phyloP scores from a whole-genome alignment of 2,329 filamentous ascomycete genomes.

The Chaetomium sp. region DNA sequence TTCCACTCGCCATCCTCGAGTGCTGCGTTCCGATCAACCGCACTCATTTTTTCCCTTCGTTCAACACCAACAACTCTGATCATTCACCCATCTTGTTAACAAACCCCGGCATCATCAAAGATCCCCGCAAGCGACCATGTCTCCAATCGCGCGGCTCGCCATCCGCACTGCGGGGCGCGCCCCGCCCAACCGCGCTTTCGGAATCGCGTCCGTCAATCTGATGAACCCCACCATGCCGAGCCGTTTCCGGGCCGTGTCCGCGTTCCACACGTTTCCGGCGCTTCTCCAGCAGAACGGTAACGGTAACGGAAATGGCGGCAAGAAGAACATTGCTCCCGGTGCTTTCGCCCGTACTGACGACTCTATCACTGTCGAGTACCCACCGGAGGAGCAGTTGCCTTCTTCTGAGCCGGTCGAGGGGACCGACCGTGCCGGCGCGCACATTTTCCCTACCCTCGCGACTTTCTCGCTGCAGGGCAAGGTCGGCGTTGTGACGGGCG shows the following conservation, averaged over 20 bases:
- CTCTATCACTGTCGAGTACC: constrained; percentile 71
- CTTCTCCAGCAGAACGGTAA: neutral
- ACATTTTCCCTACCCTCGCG: constrained; percentile 78
- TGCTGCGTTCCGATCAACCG: too few relatives aligned
- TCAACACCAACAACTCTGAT: neutral
- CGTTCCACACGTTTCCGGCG: constrained; percentile 6
- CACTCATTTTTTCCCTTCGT: neutral
- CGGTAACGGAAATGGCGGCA: neutral
- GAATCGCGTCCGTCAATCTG: neutral
- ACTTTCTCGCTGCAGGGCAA: constrained; percentile 81
- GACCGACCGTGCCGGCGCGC: constrained; percentile 58
- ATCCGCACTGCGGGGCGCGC: neutral
- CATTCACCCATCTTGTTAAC: neutral
- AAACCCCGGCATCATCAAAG: neutral
- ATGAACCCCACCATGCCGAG: neutral
- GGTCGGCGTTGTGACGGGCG: constrained; percentile 81
- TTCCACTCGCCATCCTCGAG: too few relatives aligned
- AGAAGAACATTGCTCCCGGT: constrained; percentile 33
- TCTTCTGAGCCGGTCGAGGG: constrained; percentile 64
- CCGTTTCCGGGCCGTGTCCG: constrained; percentile 2
- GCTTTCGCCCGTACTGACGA: constrained; percentile 75
- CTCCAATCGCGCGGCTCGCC: neutral
- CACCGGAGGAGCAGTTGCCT: constrained; percentile 66
- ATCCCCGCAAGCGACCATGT: neutral
- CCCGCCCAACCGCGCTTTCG: neutral